Evolutionary conservation across 139 green algal species (phyloP).

Genomic region (Tetraselmis striata): DNA sequence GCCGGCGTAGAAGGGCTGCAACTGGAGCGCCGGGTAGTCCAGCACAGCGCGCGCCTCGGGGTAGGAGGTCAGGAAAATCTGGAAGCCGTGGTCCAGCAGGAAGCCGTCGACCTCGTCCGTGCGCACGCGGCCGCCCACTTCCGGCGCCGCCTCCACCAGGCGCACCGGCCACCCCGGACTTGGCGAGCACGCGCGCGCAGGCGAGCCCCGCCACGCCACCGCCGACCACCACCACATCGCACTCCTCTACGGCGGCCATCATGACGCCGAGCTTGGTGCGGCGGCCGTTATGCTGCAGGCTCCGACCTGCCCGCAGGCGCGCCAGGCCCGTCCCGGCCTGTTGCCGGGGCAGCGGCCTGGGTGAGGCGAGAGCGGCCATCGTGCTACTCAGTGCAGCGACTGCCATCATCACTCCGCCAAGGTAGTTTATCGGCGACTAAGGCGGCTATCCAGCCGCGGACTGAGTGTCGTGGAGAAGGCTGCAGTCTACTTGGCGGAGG

Average conservation of each 20-base stretch:
- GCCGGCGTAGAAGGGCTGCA: conserved; percentile 82
- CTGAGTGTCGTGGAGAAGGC: too few species aligned
- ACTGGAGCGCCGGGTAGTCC: conserved; percentile 76
- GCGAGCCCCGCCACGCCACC: conserved; percentile 17
- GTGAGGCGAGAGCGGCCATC: too few species aligned
- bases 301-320: too few species aligned
- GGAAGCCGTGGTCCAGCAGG: conserved; percentile 92
- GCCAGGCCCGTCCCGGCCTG: too few species aligned
- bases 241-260: background rate
- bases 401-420: too few species aligned
- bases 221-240: conserved; percentile 22
- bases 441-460: too few species aligned
- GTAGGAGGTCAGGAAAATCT: conserved; percentile 93
- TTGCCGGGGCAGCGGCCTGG: too few species aligned
- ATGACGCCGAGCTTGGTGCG: too few species aligned
- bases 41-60: conserved; percentile 43
- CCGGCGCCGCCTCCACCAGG: conserved; percentile 82
- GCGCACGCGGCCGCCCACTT: conserved; percentile 80
- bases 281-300: too few species aligned
- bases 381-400: too few species aligned
- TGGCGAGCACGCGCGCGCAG: conserved; percentile 13
- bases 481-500: too few species aligned
- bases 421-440: too few species aligned
- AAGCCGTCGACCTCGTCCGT: conserved; percentile 92
- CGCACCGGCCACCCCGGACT: conserved; percentile 33